phyloP scores from a whole-genome alignment of 371 early-diverging fungal genomes.

The Mucor velutinosus region DNA sequence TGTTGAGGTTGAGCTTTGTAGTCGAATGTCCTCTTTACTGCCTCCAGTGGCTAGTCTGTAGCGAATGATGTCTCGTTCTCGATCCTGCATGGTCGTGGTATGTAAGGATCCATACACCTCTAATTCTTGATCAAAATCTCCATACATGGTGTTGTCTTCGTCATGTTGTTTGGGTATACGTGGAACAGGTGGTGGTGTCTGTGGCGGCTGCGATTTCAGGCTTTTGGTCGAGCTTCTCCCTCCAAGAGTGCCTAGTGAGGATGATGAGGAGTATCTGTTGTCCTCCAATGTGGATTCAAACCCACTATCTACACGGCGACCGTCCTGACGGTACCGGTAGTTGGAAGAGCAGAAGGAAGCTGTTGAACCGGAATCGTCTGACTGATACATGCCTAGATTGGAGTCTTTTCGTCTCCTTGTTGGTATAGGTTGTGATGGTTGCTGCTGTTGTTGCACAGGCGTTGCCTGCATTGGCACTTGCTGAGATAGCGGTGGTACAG shows the following conservation, averaged over 20 bases:
- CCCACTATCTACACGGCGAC: constrained; percentile 46
- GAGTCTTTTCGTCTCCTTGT: constrained; percentile 33
- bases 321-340: constrained; percentile 24
- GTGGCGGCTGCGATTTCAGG: constrained; percentile 15
- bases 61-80: neutral
- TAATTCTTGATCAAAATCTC: constrained; percentile 34
- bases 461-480: constrained; percentile 6
- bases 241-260: constrained; percentile 5
- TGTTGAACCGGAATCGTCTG: constrained; percentile 35
- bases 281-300: constrained; percentile 42
- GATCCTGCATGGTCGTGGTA: neutral
- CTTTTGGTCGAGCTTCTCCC: constrained; percentile 22
- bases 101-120: constrained; percentile 38
- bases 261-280: constrained; percentile 35
- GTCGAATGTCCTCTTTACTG: constrained; percentile 5
- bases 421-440: constrained; percentile 10
- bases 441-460: constrained; percentile 11
- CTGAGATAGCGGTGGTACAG: constrained; percentile 8
- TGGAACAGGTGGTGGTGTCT: constrained; percentile 44
- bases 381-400: constrained; percentile 18
- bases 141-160: constrained; percentile 12
- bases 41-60: constrained; percentile 7
- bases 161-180: constrained; percentile 26
- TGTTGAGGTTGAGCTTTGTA: constrained; percentile 25
- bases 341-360: constrained; percentile 29